These are phyloP conservation scores for Eutrema yunnanense DNA, from an alignment of 345 rosid species.

Conservation along the genomic window DNA sequence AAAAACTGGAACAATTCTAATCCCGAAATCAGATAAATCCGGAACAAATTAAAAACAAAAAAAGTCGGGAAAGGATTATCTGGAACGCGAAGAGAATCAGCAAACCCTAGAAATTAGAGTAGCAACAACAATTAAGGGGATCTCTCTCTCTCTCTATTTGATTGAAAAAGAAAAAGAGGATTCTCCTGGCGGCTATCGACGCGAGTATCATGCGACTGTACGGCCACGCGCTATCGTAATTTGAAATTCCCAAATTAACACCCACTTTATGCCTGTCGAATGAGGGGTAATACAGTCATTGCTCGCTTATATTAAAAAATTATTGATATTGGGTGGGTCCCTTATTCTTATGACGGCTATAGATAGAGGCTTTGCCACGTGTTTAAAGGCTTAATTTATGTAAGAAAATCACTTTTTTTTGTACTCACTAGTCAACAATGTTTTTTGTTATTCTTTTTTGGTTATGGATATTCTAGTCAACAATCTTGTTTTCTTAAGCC, in stretches of 20 bases:
- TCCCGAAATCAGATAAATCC: not conserved
- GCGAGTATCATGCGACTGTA: conserved; percentile 10
- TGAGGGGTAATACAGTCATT: not conserved
- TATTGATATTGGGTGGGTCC: conserved; percentile 12
- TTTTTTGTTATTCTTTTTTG: not conserved
- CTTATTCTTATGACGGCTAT: conserved; percentile 23
- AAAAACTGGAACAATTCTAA: not conserved
- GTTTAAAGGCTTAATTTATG: not conserved
- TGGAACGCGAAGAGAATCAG: conserved; percentile 18
- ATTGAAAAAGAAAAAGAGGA: conserved; percentile 13
- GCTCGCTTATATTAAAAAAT: not conserved
- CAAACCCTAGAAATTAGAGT: conserved; percentile 31
- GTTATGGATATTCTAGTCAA: no score
- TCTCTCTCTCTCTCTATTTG: not conserved
- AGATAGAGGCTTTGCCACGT: conserved; percentile 22
- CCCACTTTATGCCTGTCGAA: not conserved
- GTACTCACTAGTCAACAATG: conserved; percentile 19
- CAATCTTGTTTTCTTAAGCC: not conserved
- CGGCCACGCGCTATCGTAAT: conserved; percentile 18
- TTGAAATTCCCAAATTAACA: conserved; percentile 3
- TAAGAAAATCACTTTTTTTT: not conserved
- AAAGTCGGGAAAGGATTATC: not conserved
- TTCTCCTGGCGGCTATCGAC: conserved; percentile 36
- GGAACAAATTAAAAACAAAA: no score
- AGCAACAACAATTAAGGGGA: conserved; percentile 13